Evolutionary conservation across 345 rosid species (phyloP).

Genomic region (Iberis pinnata): DNA sequence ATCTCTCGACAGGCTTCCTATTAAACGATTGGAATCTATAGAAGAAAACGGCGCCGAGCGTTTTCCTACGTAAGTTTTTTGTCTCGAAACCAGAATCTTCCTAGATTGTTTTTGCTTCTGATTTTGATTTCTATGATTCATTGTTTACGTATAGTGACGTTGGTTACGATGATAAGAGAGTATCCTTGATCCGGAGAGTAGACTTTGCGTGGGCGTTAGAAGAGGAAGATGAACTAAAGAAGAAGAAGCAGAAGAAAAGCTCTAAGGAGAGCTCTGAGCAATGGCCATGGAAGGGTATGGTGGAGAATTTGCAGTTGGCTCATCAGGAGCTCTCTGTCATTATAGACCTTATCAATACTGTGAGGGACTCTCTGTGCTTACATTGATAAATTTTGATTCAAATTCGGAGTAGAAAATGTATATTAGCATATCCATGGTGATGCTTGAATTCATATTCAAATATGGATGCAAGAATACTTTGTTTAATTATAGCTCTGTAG

Average conservation of each 20-base stretch:
- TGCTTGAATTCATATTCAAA: too few species aligned
- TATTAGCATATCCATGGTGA: too few species aligned
- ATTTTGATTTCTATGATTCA: too few species aligned
- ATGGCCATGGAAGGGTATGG: constrained; percentile 83
- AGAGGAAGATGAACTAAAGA: constrained; percentile 53
- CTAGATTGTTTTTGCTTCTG: too few species aligned
- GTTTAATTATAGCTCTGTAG: too few species aligned
- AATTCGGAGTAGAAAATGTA: too few species aligned
- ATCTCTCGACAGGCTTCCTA: constrained; percentile 78
- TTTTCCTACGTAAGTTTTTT: constrained; percentile 29
- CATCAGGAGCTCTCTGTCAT: constrained; percentile 87
- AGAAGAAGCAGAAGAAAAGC: constrained; percentile 56
- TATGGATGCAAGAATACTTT: too few species aligned
- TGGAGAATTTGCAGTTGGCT: constrained; percentile 84
- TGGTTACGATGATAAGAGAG: constrained; percentile 71
- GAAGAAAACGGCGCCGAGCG: constrained; percentile 80
- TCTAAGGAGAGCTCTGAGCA: constrained; percentile 54
- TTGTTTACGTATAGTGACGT: constrained; percentile 29
- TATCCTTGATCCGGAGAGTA: constrained; percentile 60
- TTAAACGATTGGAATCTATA: constrained; percentile 66
- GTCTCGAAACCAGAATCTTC: too few species aligned
- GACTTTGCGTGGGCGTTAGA: constrained; percentile 94
- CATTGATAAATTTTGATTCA: not conserved
- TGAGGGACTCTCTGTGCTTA: constrained; percentile 32
- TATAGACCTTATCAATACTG: constrained; percentile 82